Evolutionary conservation across 768 basidiomycete genomes (phyloP).

Genomic region (Phallus indusiatus): DNA sequence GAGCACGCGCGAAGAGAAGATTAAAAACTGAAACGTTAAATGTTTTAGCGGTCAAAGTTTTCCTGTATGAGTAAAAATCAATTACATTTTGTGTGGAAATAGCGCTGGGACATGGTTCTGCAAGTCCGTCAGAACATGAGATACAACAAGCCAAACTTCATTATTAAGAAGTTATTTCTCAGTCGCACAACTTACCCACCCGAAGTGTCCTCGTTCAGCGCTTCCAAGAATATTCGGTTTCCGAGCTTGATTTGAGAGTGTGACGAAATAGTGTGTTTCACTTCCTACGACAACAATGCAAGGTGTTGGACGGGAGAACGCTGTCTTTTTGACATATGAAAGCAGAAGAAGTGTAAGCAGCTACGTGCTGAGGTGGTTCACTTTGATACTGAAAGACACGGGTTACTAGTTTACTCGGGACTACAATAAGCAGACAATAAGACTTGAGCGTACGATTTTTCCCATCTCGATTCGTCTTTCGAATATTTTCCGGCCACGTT

Average conservation of each 20-base stretch:
- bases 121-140: background rate
- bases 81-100: background rate
- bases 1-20: conserved; percentile 6
- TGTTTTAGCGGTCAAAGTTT: too few species aligned
- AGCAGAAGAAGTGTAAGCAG: conserved; percentile 9
- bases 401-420: background rate
- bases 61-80: background rate
- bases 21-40: conserved; percentile 1
- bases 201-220: background rate
- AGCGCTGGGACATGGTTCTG: background rate
- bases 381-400: conserved; percentile 4
- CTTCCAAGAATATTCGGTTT: conserved; percentile 4
- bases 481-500: background rate
- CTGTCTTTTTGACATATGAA: conserved; percentile 1
- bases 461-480: background rate
- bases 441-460: conserved; percentile 2
- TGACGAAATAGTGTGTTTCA: background rate
- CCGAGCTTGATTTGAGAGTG: background rate
- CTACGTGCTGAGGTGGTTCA: conserved; percentile 8
- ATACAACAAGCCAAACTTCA: background rate
- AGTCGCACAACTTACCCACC: background rate
- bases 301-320: background rate
- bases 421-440: background rate
- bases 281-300: conserved; percentile 9
- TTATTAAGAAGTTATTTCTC: background rate